Evolutionary conservation across 2,329 filamentous ascomycete genomes (phyloP).

Genomic region (Colletotrichum sp.): DNA sequence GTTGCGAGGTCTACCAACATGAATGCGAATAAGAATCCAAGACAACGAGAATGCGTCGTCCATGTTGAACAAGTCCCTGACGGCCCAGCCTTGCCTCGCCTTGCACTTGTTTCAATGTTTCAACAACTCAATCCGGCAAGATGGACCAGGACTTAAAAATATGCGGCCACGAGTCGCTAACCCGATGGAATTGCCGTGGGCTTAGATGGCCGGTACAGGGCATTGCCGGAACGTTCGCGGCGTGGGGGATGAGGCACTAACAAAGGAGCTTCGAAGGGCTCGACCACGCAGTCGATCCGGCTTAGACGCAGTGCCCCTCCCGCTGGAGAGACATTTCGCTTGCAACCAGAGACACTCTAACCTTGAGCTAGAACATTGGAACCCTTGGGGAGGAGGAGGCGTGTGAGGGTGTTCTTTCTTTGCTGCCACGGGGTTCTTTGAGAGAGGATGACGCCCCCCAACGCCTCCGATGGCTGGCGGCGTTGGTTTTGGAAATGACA

Average conservation of each 20-base stretch:
- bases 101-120: background rate
- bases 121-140: background rate
- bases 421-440: background rate
- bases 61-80: background rate
- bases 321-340: background rate
- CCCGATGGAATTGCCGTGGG: background rate
- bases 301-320: background rate
- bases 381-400: background rate
- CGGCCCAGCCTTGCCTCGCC: background rate
- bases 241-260: background rate
- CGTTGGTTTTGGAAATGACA: background rate
- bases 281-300: background rate
- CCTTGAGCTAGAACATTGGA: constrained; percentile 1
- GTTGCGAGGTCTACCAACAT: background rate
- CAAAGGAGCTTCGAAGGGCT: background rate
- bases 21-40: background rate
- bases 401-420: background rate
- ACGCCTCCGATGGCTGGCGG: background rate
- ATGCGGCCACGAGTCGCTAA: background rate
- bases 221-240: background rate
- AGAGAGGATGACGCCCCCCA: background rate
- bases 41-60: background rate
- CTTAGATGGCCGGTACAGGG: background rate
- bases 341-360: background rate
- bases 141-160: background rate